Evolutionary conservation across 345 rosid species (phyloP), one percentile per base, ranked within the genome.

Genomic region (Citrus hindsii): DNA sequence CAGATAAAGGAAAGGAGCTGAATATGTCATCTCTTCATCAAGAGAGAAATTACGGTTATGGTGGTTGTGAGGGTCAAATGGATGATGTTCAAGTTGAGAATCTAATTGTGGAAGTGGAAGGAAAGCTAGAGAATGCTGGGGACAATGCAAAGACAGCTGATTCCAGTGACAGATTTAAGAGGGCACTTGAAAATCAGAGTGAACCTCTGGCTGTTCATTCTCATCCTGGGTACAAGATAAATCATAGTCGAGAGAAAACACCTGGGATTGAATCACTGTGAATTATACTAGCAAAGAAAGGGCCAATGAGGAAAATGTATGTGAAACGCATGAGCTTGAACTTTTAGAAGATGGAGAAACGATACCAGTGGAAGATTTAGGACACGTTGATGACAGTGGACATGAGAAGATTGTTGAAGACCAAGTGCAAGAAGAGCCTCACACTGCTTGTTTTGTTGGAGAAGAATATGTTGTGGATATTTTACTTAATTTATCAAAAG

Each of bases 341-440:
- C 19, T 37, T 67, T 6, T 71, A 53, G 75, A 62, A 67, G 58
- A 63, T 55, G 81, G 37, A 55, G 79, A 78, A 67, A 71, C 70
- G 32, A 25, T 61, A 72, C 79, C 25, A 65, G 80, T 42, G 33
- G 67, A 30, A 58, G 59, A 38, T 77, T 33, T 51, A 10, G 46
- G 69, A 75, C 66, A 63, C 48, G 69, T 69, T 69, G 79, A 6
- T 19, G 77, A 76, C 55, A 16, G 42, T 35, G 56, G 38, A 64
- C 30, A 68, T 27, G 76, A 64, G 51, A 67, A 18, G 55, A 40
- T 9, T 40, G 46, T 38, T 38, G 42, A 38, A 40, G 12, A 9
- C 46, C 46, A 40, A 40, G 12, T 40, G 12, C 13, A 40, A 40
- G 46, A 40, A 9, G 46, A 40, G 12, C 46, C 46, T 40, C 46